Evolutionary conservation across 164 flowering plant genomes (phyloP).

Genomic region (Vitis vinifera): ASM3070453v1 NC_081806.1:5523501-5524000

Average conservation of each 20-base stretch:
- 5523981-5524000: background rate
- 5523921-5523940: slow-evolving; percentile 31
- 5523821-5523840: background rate
- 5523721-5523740: slow-evolving; percentile 24
- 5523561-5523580: background rate
- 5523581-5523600: background rate
- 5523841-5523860: background rate
- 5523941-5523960: slow-evolving; percentile 54
- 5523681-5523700: slow-evolving; percentile 18
- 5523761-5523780: background rate
- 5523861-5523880: background rate
- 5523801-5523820: background rate
- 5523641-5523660: slow-evolving; percentile 89
- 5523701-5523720: slow-evolving; percentile 39
- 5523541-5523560: background rate
- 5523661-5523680: slow-evolving; percentile 48
- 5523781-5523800: background rate
- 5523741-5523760: slow-evolving; percentile 41
- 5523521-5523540: background rate
- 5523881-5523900: slow-evolving; percentile 29
- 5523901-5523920: slow-evolving; percentile 26
- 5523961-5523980: slow-evolving; percentile 40
- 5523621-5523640: background rate
- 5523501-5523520: too few species aligned
- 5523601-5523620: background rate